Conservation (phyloP, 108 stramenopile species). For the Aureococcus anophagefferens region DNA sequence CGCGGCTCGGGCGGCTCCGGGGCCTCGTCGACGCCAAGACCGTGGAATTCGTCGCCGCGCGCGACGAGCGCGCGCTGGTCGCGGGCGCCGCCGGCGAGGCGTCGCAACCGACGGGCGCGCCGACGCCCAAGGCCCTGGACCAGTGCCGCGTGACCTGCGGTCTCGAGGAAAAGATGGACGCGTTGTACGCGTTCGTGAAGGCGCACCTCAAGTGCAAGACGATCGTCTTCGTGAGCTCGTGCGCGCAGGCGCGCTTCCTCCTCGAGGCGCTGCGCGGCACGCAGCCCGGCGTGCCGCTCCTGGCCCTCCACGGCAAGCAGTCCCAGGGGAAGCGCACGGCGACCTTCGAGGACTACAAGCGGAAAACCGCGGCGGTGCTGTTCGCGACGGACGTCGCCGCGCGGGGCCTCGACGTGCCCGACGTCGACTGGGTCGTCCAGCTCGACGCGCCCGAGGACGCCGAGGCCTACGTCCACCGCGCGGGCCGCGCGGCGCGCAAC, state of each 20-base stretch:
- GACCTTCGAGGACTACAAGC: constrained; percentile 85
- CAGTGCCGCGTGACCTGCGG: constrained; percentile 80
- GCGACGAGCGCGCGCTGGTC: background rate
- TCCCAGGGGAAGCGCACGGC: constrained; percentile 81
- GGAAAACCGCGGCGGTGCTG: constrained; percentile 73
- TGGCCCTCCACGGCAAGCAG: constrained; percentile 98
- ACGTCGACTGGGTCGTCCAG: constrained; percentile 97
- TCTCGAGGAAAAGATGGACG: constrained; percentile 81
- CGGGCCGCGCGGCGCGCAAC: constrained; percentile 88
- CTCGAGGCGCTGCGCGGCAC: constrained; percentile 78
- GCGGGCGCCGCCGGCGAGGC: background rate
- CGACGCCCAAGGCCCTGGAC: constrained; percentile 69
- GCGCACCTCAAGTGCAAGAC: constrained; percentile 84
- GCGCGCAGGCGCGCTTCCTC: constrained; percentile 88
- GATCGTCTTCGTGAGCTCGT: constrained; percentile 91
- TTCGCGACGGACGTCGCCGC: constrained; percentile 95
- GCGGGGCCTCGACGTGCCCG: constrained; percentile 90
- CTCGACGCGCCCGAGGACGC: constrained; percentile 94
- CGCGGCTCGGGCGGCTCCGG: constrained; percentile 19
- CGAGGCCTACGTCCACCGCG: constrained; percentile 68
- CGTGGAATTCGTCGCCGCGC: constrained; percentile 17
- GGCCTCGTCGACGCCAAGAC: constrained; percentile 13
- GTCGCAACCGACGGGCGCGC: background rate
- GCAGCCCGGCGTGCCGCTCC: constrained; percentile 86
- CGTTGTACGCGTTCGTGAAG: constrained; percentile 90